Base-by-base conservation (phyloP, 73 alveolate species). In the Stentor coeruleus region DNA sequence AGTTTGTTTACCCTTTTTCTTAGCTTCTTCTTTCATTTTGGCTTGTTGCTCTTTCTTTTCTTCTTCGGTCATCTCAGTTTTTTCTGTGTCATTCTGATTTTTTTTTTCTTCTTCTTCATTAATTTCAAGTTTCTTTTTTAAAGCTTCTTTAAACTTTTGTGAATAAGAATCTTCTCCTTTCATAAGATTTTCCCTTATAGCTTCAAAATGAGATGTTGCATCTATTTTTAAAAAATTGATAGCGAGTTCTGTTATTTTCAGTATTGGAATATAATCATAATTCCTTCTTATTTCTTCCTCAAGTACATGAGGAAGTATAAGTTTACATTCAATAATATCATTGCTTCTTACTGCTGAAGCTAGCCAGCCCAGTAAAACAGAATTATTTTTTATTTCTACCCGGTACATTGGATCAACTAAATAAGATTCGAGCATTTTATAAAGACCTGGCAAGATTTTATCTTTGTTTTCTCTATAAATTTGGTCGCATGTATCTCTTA, bases 281-380 rank as follows among this genome's bases (percentile, higher is more conserved):
- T 20, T 20, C 15, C 42, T 33, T 66, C 79, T 66, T 20, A 66
- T 40, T 31, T 66, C 42, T 33, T 66, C 79, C 33, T 66, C 79
- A 26, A 66, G 37, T 20, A 66, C 36, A 33, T 28, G 14, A 28
- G 79, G 79, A 20, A 66, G 37, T 1, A 66, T 33, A 20, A 20
- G 40, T 66, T 31, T 66, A 26, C n/a, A 66, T 2, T 66, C 39
- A 66, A 26, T 66, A 26, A 66, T 26, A 66, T 66, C 79, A 1
- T 40, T 26, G 33, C n/a, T 31, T 2, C n/a, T 57, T 57, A n/a
- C n/a, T 20, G 28, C 35, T 31, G 28, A 2, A 57, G 2, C 73
- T 0, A 57, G 2, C 15, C 15, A 57, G 15, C 73, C 28, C 73
- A 20, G 73, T 0, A 31, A n/a, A 57, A 57, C 15, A 20, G 73